Conservation (phyloP, 305 asterid genomes). For the Rubia peregrina region DNA sequence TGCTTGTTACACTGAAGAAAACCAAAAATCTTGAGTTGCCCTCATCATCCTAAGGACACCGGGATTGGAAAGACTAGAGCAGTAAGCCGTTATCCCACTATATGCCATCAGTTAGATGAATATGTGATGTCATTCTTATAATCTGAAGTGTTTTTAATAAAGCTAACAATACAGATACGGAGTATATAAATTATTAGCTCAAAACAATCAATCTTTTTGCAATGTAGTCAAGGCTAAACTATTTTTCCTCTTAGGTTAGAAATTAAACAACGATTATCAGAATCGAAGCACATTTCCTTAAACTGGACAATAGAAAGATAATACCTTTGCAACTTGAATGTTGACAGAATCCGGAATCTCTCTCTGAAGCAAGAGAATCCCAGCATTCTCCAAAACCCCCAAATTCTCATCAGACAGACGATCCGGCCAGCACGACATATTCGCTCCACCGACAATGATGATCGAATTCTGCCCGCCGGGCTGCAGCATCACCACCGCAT, state of each 20-base stretch:
- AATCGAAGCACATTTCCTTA: neutral
- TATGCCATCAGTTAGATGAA: no score
- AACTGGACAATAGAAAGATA: conserved; percentile 6
- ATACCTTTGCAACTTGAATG: conserved; percentile 84
- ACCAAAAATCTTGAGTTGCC: neutral
- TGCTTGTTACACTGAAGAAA: neutral
- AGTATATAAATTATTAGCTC: neutral
- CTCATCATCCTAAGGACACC: neutral
- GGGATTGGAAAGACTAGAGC: neutral
- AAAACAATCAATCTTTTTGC: neutral
- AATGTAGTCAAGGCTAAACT: neutral
- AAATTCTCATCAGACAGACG: conserved; percentile 45
- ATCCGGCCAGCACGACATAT: conserved; percentile 85
- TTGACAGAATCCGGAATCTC: conserved; percentile 91
- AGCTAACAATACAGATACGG: neutral
- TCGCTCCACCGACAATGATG: conserved; percentile 87
- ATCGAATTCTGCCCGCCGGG: conserved; percentile 81
- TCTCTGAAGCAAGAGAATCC: conserved; percentile 90
- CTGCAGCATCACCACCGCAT: conserved; percentile 95
- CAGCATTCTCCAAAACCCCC: conserved; percentile 59
- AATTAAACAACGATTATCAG: neutral
- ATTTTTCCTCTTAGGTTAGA: neutral
- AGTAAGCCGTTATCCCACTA: neutral
- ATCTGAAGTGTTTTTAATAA: neutral
- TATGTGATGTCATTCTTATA: neutral